These are phyloP conservation scores for Arabidopsis lyrata DNA, from an alignment of 441 rosid species.

Conservation along the genomic window DNA sequence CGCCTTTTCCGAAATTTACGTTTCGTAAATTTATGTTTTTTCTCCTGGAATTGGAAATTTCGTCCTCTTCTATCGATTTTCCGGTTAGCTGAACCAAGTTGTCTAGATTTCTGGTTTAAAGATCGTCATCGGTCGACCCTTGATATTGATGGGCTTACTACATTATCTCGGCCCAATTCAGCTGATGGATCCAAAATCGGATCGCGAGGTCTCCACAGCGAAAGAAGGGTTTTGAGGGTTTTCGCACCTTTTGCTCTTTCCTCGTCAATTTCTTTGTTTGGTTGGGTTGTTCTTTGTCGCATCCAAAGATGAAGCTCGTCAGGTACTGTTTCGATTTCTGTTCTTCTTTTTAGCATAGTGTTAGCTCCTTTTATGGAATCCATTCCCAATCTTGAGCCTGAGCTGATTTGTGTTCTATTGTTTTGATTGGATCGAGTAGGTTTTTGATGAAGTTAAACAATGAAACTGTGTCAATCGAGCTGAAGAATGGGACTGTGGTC, in stretches of 20 bases:
- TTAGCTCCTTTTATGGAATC: background rate
- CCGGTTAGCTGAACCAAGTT: conserved; percentile 30
- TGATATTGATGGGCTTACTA: conserved; percentile 18
- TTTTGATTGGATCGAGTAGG: conserved; percentile 50
- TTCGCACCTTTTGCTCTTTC: conserved; percentile 19
- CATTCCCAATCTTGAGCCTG: background rate
- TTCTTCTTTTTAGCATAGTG: background rate
- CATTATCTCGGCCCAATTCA: conserved; percentile 18
- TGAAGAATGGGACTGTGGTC: conserved; percentile 80
- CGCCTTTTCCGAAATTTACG: conserved; percentile 20
- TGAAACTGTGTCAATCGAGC: conserved; percentile 84
- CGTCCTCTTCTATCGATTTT: background rate
- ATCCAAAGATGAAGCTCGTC: conserved; percentile 50
- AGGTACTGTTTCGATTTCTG: conserved; percentile 33
- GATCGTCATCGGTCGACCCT: background rate
- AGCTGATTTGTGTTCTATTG: conserved; percentile 13
- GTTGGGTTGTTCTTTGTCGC: conserved; percentile 18
- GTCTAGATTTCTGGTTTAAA: background rate
- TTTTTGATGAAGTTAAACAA: conserved; percentile 90
- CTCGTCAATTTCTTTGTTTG: background rate
- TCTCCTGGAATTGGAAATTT: background rate
- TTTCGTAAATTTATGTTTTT: background rate
- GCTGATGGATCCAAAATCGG: conserved; percentile 24
- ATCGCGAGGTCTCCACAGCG: conserved; percentile 15
- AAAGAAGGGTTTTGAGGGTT: conserved; percentile 41